Base-by-base conservation (phyloP, 257 asterid genomes). In the Solanum rostratum region DNA sequence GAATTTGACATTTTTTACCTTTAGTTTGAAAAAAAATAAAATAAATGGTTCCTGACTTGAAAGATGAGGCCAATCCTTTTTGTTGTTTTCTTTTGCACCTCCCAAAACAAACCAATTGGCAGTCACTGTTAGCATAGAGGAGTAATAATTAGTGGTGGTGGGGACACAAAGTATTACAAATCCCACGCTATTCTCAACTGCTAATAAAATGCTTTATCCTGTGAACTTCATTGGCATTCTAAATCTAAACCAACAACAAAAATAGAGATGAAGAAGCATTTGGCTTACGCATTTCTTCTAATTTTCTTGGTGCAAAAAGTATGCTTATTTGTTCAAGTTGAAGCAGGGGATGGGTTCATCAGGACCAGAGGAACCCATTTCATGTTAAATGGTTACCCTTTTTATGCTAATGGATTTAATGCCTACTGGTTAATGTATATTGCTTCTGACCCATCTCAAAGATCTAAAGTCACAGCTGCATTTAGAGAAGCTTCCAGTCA, bases 371-470 rank as follows among this genome's bases (percentile, higher is more conserved):
- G 95, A 55, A 85, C 90, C 66, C 95, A 92, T 83, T 95, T 95
- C 89, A 87, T 91, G 88, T 83, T 91, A 22, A 92, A 95, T 74
- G 97, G 95, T 8, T 66, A 78, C 80, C 98, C 97, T 50, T 93
- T 87, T 82, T 93, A 92, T 50, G 97, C 96, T 74, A 95, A 94
- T 85, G 99, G 99, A 63, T 95, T 95, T 97, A 95, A 94, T 82
- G 98, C 99, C 78, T 94, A 95, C 84, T 95, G 99, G 99, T 91
- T 95, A 62, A 95, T 95, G 99, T 90, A 92, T 83, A 85, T 85
- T 49, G 98, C 97, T 68, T 84, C 98, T 43, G 98, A 95, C 87
- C 96, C 97, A 69, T 88, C 93, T 78, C 97, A 88, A 82, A 89
- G 96, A 45, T 89, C 88, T 52, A 91, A 92, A 88, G 95, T 94